Percentiles rank a stretch among this genome's conserved stretches.
phyloP scores from a whole-genome alignment of 805 yeast species.

The Yamadazyma sp. region DNA sequence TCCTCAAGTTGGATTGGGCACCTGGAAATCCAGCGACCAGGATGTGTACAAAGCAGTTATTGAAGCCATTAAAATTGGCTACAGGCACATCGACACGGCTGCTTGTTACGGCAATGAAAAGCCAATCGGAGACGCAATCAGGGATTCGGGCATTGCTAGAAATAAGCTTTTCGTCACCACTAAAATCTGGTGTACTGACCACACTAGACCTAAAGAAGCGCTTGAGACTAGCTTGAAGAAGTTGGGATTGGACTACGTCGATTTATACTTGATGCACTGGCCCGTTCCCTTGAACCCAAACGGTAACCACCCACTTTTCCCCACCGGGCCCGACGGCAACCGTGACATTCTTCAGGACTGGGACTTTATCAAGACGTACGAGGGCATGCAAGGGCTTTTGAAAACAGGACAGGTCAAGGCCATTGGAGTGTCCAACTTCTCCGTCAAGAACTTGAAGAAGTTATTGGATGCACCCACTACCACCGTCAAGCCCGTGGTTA shows the following conservation, averaged over 20 bases:
- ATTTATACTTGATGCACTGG: slow-evolving; percentile 82
- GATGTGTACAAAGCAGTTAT: slow-evolving; percentile 53
- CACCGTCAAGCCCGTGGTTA: slow-evolving; percentile 60
- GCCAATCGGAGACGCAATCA: slow-evolving; percentile 63
- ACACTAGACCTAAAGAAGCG: slow-evolving; percentile 50
- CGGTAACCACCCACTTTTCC: slow-evolving; percentile 30
- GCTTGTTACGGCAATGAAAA: slow-evolving; percentile 67
- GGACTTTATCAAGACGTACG: no score
- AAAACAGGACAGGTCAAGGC: slow-evolving; percentile 60
- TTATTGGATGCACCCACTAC: slow-evolving; percentile 55
- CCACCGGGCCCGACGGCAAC: background rate
- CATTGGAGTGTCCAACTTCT: slow-evolving; percentile 77
- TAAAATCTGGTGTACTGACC: slow-evolving; percentile 83
- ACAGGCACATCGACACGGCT: slow-evolving; percentile 72
- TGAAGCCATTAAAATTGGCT: slow-evolving; percentile 81
- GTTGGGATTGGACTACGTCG: slow-evolving; percentile 72
- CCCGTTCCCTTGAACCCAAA: slow-evolving; percentile 78
- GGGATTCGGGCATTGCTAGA: slow-evolving; percentile 67
- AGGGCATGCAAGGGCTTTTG: no score
- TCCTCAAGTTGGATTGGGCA: slow-evolving; percentile 70
- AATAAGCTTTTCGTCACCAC: slow-evolving; percentile 76
- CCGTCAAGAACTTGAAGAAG: slow-evolving; percentile 42
- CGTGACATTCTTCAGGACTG: no score
- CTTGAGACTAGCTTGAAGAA: slow-evolving; percentile 63
- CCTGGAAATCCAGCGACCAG: slow-evolving; percentile 26